Conservation (phyloP, 2,329 filamentous ascomycete species). For the Sphaceloma murrayae region DNA sequence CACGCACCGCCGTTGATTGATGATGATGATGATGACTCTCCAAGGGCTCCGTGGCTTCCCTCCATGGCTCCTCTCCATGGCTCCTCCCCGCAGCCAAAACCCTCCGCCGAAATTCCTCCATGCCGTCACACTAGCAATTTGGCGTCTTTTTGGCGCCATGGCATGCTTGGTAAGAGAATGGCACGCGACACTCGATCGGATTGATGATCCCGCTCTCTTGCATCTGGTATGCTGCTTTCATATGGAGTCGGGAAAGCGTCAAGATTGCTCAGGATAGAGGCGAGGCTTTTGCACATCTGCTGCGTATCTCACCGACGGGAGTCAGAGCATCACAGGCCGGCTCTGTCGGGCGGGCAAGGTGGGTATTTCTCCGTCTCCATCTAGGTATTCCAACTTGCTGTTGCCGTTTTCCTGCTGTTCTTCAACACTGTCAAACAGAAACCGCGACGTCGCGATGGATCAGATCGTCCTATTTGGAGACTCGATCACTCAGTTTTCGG, state of each 20-base stretch:
- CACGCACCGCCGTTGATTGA: too few relatives aligned
- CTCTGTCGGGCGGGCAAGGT: conserved; percentile 6
- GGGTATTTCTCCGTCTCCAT: conserved; percentile 11
- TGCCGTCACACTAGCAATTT: background rate
- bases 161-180: background rate
- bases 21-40: too few relatives aligned
- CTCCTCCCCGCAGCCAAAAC: conserved; percentile 9
- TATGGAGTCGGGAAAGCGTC: too few relatives aligned
- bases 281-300: too few relatives aligned
- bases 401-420: background rate
- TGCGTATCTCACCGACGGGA: too few relatives aligned
- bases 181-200: conserved; percentile 10
- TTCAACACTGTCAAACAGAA: background rate
- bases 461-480: conserved; percentile 73
- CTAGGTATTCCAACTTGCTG: too few relatives aligned
- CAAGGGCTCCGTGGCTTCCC: too few relatives aligned
- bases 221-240: too few relatives aligned
- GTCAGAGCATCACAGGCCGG: too few relatives aligned
- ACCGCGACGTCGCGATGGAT: conserved; percentile 35
- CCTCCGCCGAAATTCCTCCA: background rate
- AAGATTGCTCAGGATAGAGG: too few relatives aligned
- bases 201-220: too few relatives aligned
- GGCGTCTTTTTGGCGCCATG: background rate
- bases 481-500: conserved; percentile 67
- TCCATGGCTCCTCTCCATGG: too few relatives aligned